Conservation (phyloP, 345 rosid genomes). For the Geranium brycei region DNA sequence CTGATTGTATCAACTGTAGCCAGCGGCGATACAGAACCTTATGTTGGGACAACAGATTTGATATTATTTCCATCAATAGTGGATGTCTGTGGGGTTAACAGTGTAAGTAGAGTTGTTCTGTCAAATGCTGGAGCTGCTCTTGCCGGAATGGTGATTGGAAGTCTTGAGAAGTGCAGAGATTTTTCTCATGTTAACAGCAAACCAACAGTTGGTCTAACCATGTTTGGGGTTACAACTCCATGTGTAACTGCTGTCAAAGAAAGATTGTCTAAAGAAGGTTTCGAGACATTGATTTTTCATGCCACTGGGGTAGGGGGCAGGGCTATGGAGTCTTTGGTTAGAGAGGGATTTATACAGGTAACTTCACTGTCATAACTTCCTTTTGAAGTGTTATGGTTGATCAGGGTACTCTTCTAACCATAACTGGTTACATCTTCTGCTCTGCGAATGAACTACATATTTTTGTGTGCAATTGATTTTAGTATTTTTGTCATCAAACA, state of each 20-base stretch:
- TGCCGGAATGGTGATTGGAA: slow-evolving; percentile 76
- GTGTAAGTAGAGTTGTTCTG: slow-evolving; percentile 65
- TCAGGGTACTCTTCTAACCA: too few relatives aligned
- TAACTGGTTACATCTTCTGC: too few relatives aligned
- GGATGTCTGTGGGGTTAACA: slow-evolving; percentile 82
- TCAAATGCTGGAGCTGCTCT: slow-evolving; percentile 86
- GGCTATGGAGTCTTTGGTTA: slow-evolving; percentile 81
- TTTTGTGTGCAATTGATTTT: too few relatives aligned
- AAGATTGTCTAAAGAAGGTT: slow-evolving; percentile 51
- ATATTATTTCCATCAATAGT: slow-evolving; percentile 73
- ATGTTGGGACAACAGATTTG: slow-evolving; percentile 74
- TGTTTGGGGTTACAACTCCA: slow-evolving; percentile 93
- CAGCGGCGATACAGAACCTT: slow-evolving; percentile 69
- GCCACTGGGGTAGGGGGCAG: slow-evolving; percentile 94
- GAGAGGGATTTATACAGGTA: slow-evolving; percentile 78
- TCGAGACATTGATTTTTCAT: slow-evolving; percentile 80
- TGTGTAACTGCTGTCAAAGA: slow-evolving; percentile 63
- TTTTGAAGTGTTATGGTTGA: too few relatives aligned
- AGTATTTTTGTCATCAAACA: too few relatives aligned
- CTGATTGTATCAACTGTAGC: slow-evolving; percentile 83
- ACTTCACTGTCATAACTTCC: background rate
- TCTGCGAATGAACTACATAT: too few relatives aligned
- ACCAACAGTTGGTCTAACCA: slow-evolving; percentile 64
- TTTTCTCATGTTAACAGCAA: slow-evolving; percentile 10
- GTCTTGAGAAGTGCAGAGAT: slow-evolving; percentile 20